Conservation (phyloP, 2,329 filamentous ascomycete genomes). For the Eutypella sp. region DNA sequence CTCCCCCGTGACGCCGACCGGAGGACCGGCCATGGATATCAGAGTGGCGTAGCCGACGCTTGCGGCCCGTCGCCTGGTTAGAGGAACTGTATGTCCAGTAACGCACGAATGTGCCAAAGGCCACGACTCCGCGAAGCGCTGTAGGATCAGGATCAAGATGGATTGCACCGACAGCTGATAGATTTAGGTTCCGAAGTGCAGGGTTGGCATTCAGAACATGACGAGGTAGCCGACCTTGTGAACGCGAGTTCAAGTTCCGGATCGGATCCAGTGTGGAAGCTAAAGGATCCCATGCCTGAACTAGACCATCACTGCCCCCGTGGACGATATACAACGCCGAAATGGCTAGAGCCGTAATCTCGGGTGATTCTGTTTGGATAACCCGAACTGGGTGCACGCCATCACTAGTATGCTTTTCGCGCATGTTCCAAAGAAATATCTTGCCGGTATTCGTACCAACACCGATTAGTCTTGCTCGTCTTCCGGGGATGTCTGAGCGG, state of each 20-base stretch:
- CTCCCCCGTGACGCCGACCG: conserved; percentile 55
- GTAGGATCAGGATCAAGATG: conserved; percentile 84
- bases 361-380: conserved; percentile 85
- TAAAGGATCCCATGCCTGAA: conserved; percentile 95
- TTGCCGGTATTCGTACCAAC: conserved; percentile 73
- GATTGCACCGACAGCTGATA: conserved; percentile 78
- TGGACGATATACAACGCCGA: conserved; percentile 86
- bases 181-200: conserved; percentile 64
- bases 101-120: conserved; percentile 79
- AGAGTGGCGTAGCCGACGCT: conserved; percentile 70
- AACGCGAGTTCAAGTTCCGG: conserved; percentile 80
- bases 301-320: conserved; percentile 89
- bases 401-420: conserved; percentile 56
- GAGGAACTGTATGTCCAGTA: conserved; percentile 94
- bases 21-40: conserved; percentile 49
- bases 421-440: conserved; percentile 82
- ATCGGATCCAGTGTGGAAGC: conserved; percentile 74
- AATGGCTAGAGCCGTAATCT: conserved; percentile 76
- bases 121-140: conserved; percentile 76
- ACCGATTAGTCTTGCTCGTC: conserved; percentile 74
- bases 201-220: conserved; percentile 52
- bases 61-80: conserved; percentile 68
- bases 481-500: conserved; percentile 68
- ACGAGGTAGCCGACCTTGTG: conserved; percentile 76
- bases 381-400: conserved; percentile 67